Percentiles rank a stretch among this genome's conserved stretches.
Evolutionary conservation across 371 early-diverging fungal genomes (phyloP).

Genomic region (Actinomortierella ambigua): DNA sequence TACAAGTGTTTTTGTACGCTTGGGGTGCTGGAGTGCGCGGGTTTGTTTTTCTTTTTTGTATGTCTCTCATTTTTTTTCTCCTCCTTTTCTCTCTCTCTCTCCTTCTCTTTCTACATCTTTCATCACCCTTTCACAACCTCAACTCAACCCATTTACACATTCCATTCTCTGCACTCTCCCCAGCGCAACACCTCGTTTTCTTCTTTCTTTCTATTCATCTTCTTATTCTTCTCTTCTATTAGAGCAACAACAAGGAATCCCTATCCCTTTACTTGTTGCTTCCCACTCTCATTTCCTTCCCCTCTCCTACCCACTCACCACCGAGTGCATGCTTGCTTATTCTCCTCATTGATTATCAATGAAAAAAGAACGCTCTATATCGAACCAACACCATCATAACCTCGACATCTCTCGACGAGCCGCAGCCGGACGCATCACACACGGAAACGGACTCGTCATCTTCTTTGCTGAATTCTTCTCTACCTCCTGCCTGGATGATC

Average conservation of each 20-base stretch:
- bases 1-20: slow-evolving; percentile 5
- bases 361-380: too few species aligned
- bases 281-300: slow-evolving; percentile 8
- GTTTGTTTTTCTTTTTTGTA: slow-evolving; percentile 3
- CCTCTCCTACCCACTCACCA: slow-evolving; percentile 7
- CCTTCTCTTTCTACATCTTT: background rate
- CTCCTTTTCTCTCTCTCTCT: background rate
- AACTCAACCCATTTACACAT: background rate
- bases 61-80: background rate
- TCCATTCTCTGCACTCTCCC: too few species aligned
- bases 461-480: slow-evolving; percentile 31
- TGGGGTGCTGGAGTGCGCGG: too few species aligned
- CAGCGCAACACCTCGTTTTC: background rate
- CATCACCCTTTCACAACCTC: background rate
- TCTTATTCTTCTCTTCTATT: background rate
- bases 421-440: slow-evolving; percentile 17
- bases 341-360: too few species aligned
- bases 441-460: slow-evolving; percentile 10
- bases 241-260: background rate
- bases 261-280: slow-evolving; percentile 11
- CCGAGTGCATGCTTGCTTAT: slow-evolving; percentile 16
- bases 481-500: slow-evolving; percentile 40
- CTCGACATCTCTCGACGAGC: slow-evolving; percentile 18
- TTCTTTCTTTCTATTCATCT: slow-evolving; percentile 6
- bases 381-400: too few species aligned